A percentile compares a stretch with the other conserved stretches of the same genome.
These are phyloP conservation scores for Onygenales sp. DNA, from an alignment of 2,329 filamentous ascomycete species.

Conservation along the genomic window DNA sequence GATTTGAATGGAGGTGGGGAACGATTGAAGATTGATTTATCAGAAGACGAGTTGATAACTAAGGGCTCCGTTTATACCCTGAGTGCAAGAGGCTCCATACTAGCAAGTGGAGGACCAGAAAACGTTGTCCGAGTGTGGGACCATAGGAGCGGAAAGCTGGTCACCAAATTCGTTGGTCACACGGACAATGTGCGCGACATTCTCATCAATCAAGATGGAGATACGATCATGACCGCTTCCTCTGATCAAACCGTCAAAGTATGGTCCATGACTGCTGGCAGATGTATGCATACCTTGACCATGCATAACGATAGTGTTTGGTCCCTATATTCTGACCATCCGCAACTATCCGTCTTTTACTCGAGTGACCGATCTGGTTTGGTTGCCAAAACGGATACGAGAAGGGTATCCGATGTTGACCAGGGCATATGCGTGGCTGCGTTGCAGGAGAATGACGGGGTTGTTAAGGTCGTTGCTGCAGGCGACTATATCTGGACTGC, in stretches of 20 bases:
- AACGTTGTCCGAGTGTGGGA: constrained; percentile 91
- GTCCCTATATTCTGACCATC: constrained; percentile 85
- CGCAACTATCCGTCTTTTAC: constrained; percentile 81
- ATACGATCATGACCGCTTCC: constrained; percentile 87
- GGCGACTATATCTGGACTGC: constrained; percentile 82
- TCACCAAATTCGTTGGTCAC: constrained; percentile 95
- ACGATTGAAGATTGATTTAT: constrained; percentile 67
- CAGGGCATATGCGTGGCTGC: constrained; percentile 85
- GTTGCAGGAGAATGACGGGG: constrained; percentile 76
- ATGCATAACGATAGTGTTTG: constrained; percentile 99
- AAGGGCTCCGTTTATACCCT: constrained; percentile 96
- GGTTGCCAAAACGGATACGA: constrained; percentile 91
- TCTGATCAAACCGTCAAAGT: constrained; percentile 96
- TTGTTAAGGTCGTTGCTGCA: constrained; percentile 49
- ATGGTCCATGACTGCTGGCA: constrained; percentile 89
- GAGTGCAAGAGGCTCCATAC: constrained; percentile 65
- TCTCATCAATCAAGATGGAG: constrained; percentile 76
- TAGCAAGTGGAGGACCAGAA: constrained; percentile 90
- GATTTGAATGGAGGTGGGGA: constrained; percentile 82
- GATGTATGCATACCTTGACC: constrained; percentile 95
- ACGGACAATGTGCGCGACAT: constrained; percentile 91
- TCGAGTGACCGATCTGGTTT: constrained; percentile 86
- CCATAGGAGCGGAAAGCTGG: constrained; percentile 72
- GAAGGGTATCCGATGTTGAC: constrained; percentile 66
- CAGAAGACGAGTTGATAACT: constrained; percentile 65